Base-by-base conservation (phyloP, 1,284 basidiomycete genomes). In the Malassezia japonica region DNA sequence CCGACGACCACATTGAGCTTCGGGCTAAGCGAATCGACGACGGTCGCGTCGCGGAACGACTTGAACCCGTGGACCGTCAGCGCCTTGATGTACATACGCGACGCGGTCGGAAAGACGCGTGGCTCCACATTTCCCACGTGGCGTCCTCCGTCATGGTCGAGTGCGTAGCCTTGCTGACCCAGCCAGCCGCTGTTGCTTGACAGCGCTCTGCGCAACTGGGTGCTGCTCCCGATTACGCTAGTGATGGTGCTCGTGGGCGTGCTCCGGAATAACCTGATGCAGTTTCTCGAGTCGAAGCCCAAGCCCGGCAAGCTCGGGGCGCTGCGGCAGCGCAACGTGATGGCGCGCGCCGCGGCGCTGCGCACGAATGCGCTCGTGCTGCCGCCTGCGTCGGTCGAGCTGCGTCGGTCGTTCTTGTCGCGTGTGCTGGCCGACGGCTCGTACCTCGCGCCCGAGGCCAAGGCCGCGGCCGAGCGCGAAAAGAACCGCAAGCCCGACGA, bases 201-300 rank as follows among this genome's bases (percentile, higher is more conserved):
- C 31, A 63, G 63, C 46, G 61, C 67, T 2, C 61, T 62, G 21
- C 64, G 77, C 71, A 75, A 78, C 63, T 79, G 78, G 79, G 79
- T 98, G 37, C 76, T 99, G 52, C 86, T 98, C 74, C 94, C 94
- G 50, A 94, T 99, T 75, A 92, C 90, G 38, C 77, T 95, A 59
- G 90, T 98, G 74, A 96, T 98, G 90, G 87, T 98, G 59, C 79
- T 98, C 33, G 91, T 96, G 43, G 94, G 94, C 25, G 79, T 99
- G 43, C 77, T 98, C 25, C 78, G 94, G 57, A 90, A 96, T 75
- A 94, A 96, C 75, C 84, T 98, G 28, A 85, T 91, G 12, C 73
- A 86, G 45, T 79, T 95, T 5, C 81, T 98, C 27, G 86, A 89
- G 68, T 82, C 84, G 4, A 74, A 82, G 23, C 89, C 90, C 2